Base-by-base conservation (phyloP, 352 stramenopile genomes). In the Phytophthora pistaciae region DNA sequence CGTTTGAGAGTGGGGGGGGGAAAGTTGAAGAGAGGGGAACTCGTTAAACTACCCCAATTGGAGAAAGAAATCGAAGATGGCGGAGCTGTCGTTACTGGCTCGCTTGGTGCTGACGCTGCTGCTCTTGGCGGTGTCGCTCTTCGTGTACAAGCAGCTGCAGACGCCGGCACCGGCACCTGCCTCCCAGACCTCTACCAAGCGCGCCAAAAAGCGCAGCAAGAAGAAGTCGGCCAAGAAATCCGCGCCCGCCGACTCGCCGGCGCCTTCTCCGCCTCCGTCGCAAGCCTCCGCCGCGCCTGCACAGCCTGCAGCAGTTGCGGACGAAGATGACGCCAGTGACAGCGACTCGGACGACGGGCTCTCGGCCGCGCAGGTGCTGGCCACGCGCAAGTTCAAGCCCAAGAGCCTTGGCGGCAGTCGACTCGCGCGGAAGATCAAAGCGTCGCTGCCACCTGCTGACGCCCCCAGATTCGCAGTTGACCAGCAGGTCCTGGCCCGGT, bases 401-500 rank as follows among this genome's bases (percentile, higher is more conserved):
- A 88, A 79, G 46, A 83, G 70, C 29, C 72, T 95, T 10, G 81
- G 85, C 10, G 83, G 76, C 9, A 63, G 7, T 18, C 58, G 58
- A 0, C 68, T 69, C 10, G 59, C 61, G 5, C 65, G 63, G 3
- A 67, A 68, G 38, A 78, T 80, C 58, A 60, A 80, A 25, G 57
- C 67, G 18, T 54, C 76, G 7, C 40, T 74, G 23, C 60, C 72
- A 4, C 38, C 59, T 9, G 75, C 61, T 18, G 74, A 68, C 13
- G 72, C 64, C 16, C 53, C 40, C 14, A 72, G 71, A 18, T 84
- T 87, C 56, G 52, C 62, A 2, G 76, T 81, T 4, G 66, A 68
- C 23, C 79, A 96, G 53, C 68, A 79, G 10, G 87, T 96, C 9
- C 27, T 92, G 11, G 88, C 84, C 7, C 78, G 84, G 29, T 96